phyloP scores from a whole-genome alignment of 2,329 filamentous ascomycete genomes.

The Botrytis porri region DNA sequence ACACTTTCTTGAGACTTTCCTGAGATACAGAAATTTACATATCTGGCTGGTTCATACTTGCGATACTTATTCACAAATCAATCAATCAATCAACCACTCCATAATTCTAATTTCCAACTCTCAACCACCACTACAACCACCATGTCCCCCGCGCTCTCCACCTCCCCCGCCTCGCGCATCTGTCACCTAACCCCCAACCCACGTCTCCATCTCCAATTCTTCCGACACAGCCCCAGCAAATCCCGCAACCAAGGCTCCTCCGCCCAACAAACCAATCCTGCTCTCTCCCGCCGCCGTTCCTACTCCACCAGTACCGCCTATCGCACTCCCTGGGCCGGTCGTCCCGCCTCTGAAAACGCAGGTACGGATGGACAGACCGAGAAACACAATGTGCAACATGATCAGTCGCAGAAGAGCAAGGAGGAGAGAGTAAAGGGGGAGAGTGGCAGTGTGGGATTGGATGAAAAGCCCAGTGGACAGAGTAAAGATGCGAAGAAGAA shows the following conservation, averaged over 20 bases:
- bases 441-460: background rate
- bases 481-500: background rate
- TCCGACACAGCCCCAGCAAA: background rate
- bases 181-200: conserved; percentile 8
- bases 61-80: background rate
- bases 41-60: background rate
- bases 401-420: background rate
- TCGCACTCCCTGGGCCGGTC: background rate
- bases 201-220: conserved; percentile 2
- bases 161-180: background rate
- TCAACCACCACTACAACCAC: background rate
- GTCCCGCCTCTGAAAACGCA: background rate
- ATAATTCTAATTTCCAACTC: background rate
- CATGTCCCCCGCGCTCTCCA: background rate
- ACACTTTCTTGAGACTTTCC: background rate
- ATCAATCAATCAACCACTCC: background rate
- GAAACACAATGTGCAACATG: conserved; percentile 5
- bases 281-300: background rate
- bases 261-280: background rate
- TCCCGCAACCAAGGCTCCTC: background rate
- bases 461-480: background rate
- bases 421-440: background rate
- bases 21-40: no score
- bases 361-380: background rate
- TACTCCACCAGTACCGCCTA: background rate